These are phyloP conservation scores for Ganoderma lingzhi DNA, from an alignment of 1,284 basidiomycete genomes.

Conservation along the genomic window DNA sequence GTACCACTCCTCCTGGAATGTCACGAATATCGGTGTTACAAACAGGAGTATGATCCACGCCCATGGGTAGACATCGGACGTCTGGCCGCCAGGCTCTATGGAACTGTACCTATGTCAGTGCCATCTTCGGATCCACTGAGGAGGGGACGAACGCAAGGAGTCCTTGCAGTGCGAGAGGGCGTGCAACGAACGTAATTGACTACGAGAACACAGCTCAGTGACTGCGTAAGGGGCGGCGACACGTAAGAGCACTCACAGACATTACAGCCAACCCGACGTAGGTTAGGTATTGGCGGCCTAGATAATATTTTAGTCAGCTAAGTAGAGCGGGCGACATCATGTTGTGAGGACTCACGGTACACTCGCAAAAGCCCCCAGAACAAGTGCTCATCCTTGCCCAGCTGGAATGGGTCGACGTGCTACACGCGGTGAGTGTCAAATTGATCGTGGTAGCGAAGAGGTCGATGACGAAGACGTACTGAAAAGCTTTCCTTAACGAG, in stretches of 20 bases:
- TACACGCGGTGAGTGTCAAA: conserved; percentile 14
- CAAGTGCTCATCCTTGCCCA: conserved; percentile 32
- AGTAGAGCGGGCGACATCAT: not conserved
- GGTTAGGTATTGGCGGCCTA: conserved; percentile 12
- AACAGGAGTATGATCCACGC: conserved; percentile 73
- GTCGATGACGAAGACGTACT: conserved; percentile 26
- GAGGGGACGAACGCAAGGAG: conserved; percentile 39
- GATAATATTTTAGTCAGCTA: not conserved
- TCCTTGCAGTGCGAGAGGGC: conserved; percentile 32
- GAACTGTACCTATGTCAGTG: conserved; percentile 41
- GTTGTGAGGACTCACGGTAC: conserved; percentile 25
- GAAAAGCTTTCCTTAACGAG: conserved; percentile 47
- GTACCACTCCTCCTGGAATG: conserved; percentile 55
- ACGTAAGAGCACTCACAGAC: not conserved
- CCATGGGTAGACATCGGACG: conserved; percentile 51
- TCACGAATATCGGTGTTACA: conserved; percentile 58
- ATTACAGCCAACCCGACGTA: conserved; percentile 4
- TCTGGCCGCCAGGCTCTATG: conserved; percentile 49
- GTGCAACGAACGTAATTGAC: conserved; percentile 12
- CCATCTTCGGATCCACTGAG: not conserved
- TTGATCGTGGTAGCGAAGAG: not conserved
- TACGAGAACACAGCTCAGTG: not conserved
- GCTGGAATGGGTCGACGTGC: conserved; percentile 40
- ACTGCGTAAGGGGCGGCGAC: not conserved
- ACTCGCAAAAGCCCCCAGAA: conserved; percentile 41